phyloP scores from a whole-genome alignment of 2,329 filamentous ascomycete genomes.

The Scortechinia acanthostroma region DNA sequence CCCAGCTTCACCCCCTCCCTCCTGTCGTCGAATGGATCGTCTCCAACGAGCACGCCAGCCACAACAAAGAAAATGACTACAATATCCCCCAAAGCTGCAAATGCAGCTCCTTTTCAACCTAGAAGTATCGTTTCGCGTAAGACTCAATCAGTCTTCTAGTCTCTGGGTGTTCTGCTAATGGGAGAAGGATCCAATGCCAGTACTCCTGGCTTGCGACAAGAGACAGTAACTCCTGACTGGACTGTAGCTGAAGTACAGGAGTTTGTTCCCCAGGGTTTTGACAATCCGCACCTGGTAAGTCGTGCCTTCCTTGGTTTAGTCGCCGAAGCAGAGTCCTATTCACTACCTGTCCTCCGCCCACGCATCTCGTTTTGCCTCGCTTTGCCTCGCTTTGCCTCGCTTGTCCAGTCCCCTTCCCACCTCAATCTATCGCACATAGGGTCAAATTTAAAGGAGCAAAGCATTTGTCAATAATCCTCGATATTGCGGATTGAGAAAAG shows the following conservation, averaged over 20 bases:
- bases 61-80: slow-evolving; percentile 27
- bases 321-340: too few relatives aligned
- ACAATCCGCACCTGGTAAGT: neutral
- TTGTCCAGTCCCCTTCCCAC: too few relatives aligned
- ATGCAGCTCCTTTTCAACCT: slow-evolving; percentile 53
- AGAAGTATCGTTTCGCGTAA: slow-evolving; percentile 18
- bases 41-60: slow-evolving; percentile 12
- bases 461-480: too few relatives aligned
- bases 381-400: too few relatives aligned
- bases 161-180: neutral
- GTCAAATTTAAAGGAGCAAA: too few relatives aligned
- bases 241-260: neutral
- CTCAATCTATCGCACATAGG: too few relatives aligned
- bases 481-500: too few relatives aligned
- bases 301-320: neutral
- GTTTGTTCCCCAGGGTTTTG: neutral
- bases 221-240: neutral
- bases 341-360: too few relatives aligned
- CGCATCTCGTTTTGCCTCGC: too few relatives aligned
- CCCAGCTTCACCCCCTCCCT: slow-evolving; percentile 53
- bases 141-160: too few relatives aligned
- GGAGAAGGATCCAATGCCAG: neutral
- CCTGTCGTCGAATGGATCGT: neutral
- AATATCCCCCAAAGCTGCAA: slow-evolving; percentile 63
- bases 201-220: neutral